Evolutionary conservation across 805 yeast genomes (phyloP).

Genomic region (Lachancea mirantina): DNA sequence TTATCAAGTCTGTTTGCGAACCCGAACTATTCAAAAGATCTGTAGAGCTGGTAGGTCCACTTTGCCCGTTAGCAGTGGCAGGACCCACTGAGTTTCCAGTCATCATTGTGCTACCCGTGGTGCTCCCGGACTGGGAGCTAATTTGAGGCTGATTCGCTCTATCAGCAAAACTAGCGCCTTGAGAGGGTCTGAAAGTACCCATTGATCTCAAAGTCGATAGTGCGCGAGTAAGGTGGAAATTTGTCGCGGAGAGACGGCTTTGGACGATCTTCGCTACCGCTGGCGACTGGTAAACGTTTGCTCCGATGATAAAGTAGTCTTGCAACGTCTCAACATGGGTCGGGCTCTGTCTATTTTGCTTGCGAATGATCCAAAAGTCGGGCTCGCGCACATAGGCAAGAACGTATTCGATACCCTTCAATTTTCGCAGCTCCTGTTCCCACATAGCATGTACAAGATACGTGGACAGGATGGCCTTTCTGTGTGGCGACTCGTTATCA

Average conservation of each 20-base stretch:
- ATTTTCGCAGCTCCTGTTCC: conserved; percentile 56
- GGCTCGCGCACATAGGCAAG: conserved; percentile 75
- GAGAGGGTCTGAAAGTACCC: conserved; percentile 52
- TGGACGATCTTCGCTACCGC: conserved; percentile 62
- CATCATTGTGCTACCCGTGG: conserved; percentile 2
- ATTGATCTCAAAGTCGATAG: conserved; percentile 40
- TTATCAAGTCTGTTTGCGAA: conserved; percentile 12
- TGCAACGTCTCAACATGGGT: conserved; percentile 39
- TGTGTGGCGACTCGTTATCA: conserved; percentile 5
- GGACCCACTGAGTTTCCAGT: conserved; percentile 5
- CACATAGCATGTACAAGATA: conserved; percentile 32
- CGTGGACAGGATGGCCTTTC: conserved; percentile 8
- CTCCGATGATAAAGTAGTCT: conserved; percentile 85
- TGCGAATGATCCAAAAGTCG: conserved; percentile 84
- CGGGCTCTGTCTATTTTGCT: conserved; percentile 60
- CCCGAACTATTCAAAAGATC: conserved; percentile 1
- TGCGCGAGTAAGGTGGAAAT: conserved; percentile 38
- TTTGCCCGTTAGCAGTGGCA: conserved; percentile 6
- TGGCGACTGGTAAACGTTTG: conserved; percentile 90
- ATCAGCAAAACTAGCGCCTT: conserved; percentile 34
- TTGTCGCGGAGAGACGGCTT: conserved; percentile 55
- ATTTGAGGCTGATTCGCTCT: conserved; percentile 5
- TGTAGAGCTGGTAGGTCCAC: conserved; percentile 3
- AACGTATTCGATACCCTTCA: conserved; percentile 83
- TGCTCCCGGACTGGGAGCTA: conserved; percentile 1